Base-by-base conservation (phyloP, 345 rosid genomes). In the Gynandropsis gynandra region DNA sequence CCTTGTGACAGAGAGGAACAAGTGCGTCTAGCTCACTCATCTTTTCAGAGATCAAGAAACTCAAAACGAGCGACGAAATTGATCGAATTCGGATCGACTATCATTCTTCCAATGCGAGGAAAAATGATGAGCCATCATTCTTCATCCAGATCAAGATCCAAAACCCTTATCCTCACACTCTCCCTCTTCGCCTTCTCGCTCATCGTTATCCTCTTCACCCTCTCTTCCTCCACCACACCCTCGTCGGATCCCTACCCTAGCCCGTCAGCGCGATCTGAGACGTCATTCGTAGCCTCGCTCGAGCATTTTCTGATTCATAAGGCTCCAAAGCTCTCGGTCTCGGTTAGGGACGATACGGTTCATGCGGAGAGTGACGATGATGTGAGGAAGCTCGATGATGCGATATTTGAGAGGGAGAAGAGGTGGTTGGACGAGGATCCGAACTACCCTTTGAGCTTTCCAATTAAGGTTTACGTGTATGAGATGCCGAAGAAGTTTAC, bases 401-500 rank as follows among this genome's bases (percentile, higher is more conserved):
- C 57, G 12, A 47, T 68, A 20, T 77, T 61, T 19, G 54, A 16
- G 50, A 70, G 57, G 13, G 92, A 86, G 75, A 58, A 59, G 53
- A 69, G 61, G 39, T 61, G 68, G 66, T 1, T 80, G 33, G 67
- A 51, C 33, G 61, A 51, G 38, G 71, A 71, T 50, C 74, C 75
- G 27, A 64, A 54, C 49, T 82, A 76, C 61, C 93, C 89, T 6
- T 7, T 73, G 18, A 66, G 46, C 14, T 58, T 69, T 13, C 94
- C 89, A 38, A 49, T 92, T 40, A 75, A 84, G 69, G 94, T 88
- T 67, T 85, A 88, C 53, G 90, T 88, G 1, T 92, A 92, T 59
- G 78, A 80, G 40, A 92, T 88, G 99, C 99, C 97, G 31, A 64
- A 50, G 19, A 88, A 81, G 72, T 88, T 92, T 71, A 93, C 95